Conservation (phyloP, 352 stramenopile species). For the Globisporangium spinosum region DNA sequence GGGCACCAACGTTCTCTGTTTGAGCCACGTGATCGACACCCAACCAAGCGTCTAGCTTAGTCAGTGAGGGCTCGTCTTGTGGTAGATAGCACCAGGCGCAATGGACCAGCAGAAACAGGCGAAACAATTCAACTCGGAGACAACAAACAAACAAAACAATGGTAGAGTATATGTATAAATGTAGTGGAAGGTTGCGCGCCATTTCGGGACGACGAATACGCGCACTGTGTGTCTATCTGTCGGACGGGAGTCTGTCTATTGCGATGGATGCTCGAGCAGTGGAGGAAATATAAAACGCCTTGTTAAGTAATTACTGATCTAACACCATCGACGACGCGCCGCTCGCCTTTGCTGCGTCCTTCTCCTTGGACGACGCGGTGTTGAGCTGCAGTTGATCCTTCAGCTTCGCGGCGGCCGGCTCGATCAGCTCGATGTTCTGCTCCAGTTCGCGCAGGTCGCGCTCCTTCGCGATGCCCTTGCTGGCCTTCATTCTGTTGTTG, state of each 20-base stretch:
- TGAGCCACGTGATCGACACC: background rate
- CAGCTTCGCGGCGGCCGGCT: constrained; percentile 61
- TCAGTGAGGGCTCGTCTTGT: background rate
- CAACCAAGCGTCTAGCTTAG: background rate
- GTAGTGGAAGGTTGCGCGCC: background rate
- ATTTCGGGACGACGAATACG: background rate
- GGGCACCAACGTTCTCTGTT: background rate
- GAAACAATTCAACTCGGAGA: background rate
- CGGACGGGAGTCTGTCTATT: background rate
- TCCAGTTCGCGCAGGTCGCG: constrained; percentile 81
- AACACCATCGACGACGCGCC: constrained; percentile 76
- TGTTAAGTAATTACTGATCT: constrained; percentile 73
- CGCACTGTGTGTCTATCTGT: background rate
- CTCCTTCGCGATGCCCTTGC: constrained; percentile 73
- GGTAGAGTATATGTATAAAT: background rate
- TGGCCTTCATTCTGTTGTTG: constrained; percentile 95
- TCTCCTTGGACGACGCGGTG: constrained; percentile 51
- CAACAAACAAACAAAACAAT: background rate
- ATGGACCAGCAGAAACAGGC: background rate
- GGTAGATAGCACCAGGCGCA: background rate
- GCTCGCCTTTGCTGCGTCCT: constrained; percentile 50
- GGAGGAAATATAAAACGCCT: constrained; percentile 17
- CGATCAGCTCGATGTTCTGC: constrained; percentile 84
- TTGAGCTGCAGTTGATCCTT: constrained; percentile 83
- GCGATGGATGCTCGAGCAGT: background rate